phyloP scores from a whole-genome alignment of 345 rosid species.

The Eucalyptus rudis region DNA sequence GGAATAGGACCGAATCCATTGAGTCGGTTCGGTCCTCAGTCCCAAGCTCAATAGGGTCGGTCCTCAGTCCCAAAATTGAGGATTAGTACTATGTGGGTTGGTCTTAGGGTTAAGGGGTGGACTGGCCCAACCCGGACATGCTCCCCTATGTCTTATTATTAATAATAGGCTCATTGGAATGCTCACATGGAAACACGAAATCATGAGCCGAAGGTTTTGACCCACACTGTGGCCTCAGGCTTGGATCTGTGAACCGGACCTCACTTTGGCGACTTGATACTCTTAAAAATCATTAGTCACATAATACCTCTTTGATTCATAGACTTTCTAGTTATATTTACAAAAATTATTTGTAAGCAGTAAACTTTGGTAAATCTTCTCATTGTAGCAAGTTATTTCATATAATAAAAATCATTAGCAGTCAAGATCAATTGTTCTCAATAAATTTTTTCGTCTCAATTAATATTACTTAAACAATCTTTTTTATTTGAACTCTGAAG shows the following conservation, averaged over 20 bases:
- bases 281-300: background rate
- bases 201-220: background rate
- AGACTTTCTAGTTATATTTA: background rate
- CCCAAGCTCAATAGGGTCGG: too few species aligned
- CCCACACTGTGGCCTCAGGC: background rate
- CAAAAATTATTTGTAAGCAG: background rate
- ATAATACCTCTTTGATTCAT: background rate
- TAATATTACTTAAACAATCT: background rate
- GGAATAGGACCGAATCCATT: too few species aligned
- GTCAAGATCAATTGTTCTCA: background rate
- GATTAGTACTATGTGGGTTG: too few species aligned
- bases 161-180: background rate
- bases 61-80: too few species aligned
- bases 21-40: fast-evolving
- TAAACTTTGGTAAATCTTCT: background rate
- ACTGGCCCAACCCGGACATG: fast-evolving
- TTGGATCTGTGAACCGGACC: background rate
- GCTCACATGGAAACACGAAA: background rate
- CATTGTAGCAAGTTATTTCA: background rate
- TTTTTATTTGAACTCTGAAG: background rate
- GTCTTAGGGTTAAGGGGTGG: fast-evolving
- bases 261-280: background rate
- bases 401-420: background rate
- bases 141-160: background rate
- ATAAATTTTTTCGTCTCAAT: background rate